Evolutionary conservation across 108 stramenopile genomes (phyloP).

Genomic region (Epithemia pelagica): DNA sequence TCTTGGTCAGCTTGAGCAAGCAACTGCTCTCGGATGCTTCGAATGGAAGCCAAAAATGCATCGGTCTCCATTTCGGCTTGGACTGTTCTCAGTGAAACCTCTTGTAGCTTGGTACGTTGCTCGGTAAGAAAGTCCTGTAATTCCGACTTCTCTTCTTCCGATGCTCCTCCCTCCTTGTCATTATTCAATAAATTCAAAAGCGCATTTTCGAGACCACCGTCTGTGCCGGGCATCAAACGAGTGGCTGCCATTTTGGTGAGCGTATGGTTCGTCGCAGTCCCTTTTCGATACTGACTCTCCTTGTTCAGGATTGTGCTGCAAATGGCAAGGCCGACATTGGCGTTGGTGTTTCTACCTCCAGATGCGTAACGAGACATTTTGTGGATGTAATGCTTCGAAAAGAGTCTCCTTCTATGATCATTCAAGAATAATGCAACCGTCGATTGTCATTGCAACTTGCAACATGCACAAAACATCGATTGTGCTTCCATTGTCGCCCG

Average conservation of each 20-base stretch:
- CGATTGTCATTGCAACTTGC: too few relatives aligned
- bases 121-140: not conserved
- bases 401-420: too few relatives aligned
- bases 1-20: not conserved
- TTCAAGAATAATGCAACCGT: too few relatives aligned
- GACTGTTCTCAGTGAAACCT: not conserved
- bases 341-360: not conserved
- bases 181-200: not conserved
- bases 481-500: too few relatives aligned
- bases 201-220: not conserved
- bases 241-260: conserved; percentile 1
- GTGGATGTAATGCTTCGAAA: too few relatives aligned
- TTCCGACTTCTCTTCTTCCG: not conserved
- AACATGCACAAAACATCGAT: too few relatives aligned
- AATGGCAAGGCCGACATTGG: not conserved
- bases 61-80: not conserved
- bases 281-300: conserved; percentile 1
- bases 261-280: not conserved
- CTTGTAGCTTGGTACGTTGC: not conserved
- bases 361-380: not conserved
- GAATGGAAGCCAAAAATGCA: not conserved
- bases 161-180: not conserved
- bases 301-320: not conserved
- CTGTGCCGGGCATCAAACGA: not conserved
- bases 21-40: not conserved